Percentiles rank a stretch among this genome's conserved stretches.
Evolutionary conservation across 805 yeast genomes (phyloP).

Genomic region (Saccharomycopsis schoenii): DNA sequence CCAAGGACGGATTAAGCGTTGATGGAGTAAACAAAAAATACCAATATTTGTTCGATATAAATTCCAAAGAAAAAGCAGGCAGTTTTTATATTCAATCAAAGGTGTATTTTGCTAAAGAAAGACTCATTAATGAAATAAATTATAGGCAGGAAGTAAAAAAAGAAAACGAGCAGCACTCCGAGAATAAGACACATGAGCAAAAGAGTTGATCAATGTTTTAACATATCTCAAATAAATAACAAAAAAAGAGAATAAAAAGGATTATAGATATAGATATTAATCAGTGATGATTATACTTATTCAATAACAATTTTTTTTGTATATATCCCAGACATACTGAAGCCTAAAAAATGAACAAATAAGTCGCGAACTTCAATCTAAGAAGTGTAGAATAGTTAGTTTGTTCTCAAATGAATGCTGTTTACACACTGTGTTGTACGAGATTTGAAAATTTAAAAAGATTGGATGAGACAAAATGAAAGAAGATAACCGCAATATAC

Average conservation of each 20-base stretch:
- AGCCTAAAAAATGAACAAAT: not conserved
- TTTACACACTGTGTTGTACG: too few species aligned
- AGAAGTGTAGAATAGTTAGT: not conserved
- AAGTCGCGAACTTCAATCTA: not conserved
- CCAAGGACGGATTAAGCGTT: slow-evolving; percentile 37
- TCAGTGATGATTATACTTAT: not conserved
- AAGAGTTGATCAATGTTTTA: not conserved
- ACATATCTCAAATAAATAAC: not conserved
- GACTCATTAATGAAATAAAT: slow-evolving; percentile 70
- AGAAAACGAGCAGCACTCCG: slow-evolving; percentile 19
- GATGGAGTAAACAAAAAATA: slow-evolving; percentile 62
- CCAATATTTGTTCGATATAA: slow-evolving; percentile 75
- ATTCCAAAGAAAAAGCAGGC: slow-evolving; percentile 92
- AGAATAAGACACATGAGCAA: slow-evolving; percentile 9
- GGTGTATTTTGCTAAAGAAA: slow-evolving; percentile 89
- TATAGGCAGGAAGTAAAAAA: slow-evolving; percentile 37
- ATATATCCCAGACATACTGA: not conserved
- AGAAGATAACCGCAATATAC: too few species aligned
- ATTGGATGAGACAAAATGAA: too few species aligned
- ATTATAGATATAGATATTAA: not conserved
- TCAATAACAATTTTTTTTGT: not conserved
- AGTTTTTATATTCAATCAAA: slow-evolving; percentile 89
- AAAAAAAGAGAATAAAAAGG: not conserved
- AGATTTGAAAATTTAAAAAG: too few species aligned
- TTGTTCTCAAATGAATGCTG: not conserved